Percentiles rank a stretch among this genome's conserved stretches.
Evolutionary conservation across 1,284 basidiomycete species (phyloP).

Genomic region (Inonotus obliquus): DNA sequence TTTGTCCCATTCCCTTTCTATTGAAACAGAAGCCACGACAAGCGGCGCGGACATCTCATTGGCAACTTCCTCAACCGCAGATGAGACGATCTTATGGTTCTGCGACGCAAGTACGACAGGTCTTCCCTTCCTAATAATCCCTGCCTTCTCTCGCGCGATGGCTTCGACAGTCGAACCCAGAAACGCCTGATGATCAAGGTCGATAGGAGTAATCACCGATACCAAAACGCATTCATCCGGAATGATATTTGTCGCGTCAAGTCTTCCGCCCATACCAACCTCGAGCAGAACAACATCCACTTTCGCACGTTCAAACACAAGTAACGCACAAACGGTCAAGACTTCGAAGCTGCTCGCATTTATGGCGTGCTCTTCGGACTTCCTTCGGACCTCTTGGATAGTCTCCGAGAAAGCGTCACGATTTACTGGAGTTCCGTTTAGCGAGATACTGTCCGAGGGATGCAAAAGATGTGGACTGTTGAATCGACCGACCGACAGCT

Average conservation of each 20-base stretch:
- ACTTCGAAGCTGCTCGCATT: slow-evolving; percentile 79
- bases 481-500: slow-evolving; percentile 71
- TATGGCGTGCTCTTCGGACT: slow-evolving; percentile 42
- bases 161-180: slow-evolving; percentile 73
- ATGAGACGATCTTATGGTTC: slow-evolving; percentile 46
- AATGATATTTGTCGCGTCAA: slow-evolving; percentile 93
- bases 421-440: slow-evolving; percentile 58
- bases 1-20: slow-evolving; percentile 33
- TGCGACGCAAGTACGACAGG: slow-evolving; percentile 79
- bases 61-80: slow-evolving; percentile 38
- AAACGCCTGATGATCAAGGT: slow-evolving; percentile 90
- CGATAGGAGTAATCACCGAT: slow-evolving; percentile 82
- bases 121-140: slow-evolving; percentile 67
- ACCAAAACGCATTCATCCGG: slow-evolving; percentile 65
- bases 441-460: slow-evolving; percentile 72
- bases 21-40: slow-evolving; percentile 31
- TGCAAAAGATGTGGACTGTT: slow-evolving; percentile 90
- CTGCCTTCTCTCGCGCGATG: slow-evolving; percentile 84
- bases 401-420: slow-evolving; percentile 47
- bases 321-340: slow-evolving; percentile 74
- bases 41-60: slow-evolving; percentile 38
- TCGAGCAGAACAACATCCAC: slow-evolving; percentile 88
- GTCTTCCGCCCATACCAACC: slow-evolving; percentile 90
- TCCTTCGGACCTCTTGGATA: slow-evolving; percentile 45
- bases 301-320: slow-evolving; percentile 59